Conservation (phyloP, 2,329 filamentous ascomycete genomes). For the Cercospora canescens region DNA sequence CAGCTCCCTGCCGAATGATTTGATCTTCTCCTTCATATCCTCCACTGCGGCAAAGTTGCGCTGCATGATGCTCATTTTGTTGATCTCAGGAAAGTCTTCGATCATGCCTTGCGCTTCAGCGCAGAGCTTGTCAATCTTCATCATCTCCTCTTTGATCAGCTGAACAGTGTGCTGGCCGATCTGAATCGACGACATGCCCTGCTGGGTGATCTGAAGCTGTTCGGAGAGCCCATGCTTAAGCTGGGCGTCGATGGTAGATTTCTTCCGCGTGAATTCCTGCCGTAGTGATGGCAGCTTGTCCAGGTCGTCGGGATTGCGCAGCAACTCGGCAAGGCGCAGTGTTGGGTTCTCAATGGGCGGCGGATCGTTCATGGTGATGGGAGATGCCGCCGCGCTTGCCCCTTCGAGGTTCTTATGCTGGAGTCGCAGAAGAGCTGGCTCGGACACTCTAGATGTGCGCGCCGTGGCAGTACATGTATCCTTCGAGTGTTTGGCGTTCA, state of each 20-base stretch:
- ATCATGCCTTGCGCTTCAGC: conserved; percentile 98
- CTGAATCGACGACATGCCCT: conserved; percentile 83
- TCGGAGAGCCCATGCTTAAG: conserved; percentile 85
- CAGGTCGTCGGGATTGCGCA: conserved; percentile 93
- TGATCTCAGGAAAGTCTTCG: conserved; percentile 91
- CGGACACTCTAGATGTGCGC: not conserved
- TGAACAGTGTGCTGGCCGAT: conserved; percentile 91
- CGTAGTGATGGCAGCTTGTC: conserved; percentile 92
- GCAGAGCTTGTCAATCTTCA: conserved; percentile 96
- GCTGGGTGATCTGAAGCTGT: conserved; percentile 91
- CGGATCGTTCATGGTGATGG: conserved; percentile 31
- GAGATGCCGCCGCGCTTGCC: not conserved
- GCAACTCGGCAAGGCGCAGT: conserved; percentile 80
- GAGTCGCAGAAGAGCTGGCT: not conserved
- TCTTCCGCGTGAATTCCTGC: conserved; percentile 91
- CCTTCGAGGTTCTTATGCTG: not conserved
- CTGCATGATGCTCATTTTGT: conserved; percentile 89
- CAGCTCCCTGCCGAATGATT: conserved; percentile 80
- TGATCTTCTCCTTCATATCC: conserved; percentile 87
- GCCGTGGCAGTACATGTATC: not conserved
- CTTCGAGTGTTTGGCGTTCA: not conserved
- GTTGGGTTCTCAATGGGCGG: conserved; percentile 33
- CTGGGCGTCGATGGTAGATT: conserved; percentile 85
- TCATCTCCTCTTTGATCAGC: conserved; percentile 96
- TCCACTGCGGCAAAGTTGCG: conserved; percentile 94